phyloP scores from a whole-genome alignment of 257 asterid genomes.

The Oldenlandia corymbosa region DNA sequence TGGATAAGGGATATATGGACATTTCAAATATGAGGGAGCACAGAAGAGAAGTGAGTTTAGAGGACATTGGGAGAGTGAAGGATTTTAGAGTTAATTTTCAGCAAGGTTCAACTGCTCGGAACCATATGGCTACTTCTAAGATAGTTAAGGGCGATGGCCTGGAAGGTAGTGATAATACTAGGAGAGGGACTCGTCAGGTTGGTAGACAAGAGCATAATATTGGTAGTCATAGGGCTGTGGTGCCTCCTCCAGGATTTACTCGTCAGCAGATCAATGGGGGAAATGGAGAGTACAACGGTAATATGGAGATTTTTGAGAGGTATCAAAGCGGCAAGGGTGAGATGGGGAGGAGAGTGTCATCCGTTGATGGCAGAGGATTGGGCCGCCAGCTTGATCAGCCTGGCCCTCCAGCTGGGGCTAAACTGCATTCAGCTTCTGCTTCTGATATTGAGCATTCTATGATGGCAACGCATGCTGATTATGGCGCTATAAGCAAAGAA shows the following conservation, averaged over 20 bases:
- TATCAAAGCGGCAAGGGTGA: constrained; percentile 16
- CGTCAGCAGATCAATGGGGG: constrained; percentile 29
- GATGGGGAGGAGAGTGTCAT: constrained; percentile 11
- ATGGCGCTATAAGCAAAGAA: constrained; percentile 22
- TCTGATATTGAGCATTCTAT: constrained; percentile 40
- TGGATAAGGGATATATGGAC: constrained; percentile 19
- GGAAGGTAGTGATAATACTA: constrained; percentile 19
- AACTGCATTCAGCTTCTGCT: constrained; percentile 30
- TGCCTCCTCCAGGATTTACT: constrained; percentile 51
- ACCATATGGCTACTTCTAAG: constrained; percentile 22
- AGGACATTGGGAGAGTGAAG: constrained; percentile 25
- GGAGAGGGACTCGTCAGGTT: constrained; percentile 17
- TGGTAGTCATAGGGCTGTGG: constrained; percentile 25
- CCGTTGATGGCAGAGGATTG: constrained; percentile 20
- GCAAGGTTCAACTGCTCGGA: constrained; percentile 25
- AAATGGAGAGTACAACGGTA: constrained; percentile 26
- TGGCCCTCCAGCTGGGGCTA: constrained; percentile 33
- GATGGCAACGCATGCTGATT: constrained; percentile 24
- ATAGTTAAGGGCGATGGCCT: constrained; percentile 26
- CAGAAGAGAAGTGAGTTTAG: constrained; percentile 18
- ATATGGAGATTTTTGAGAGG: constrained; percentile 32
- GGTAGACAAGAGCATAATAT: constrained; percentile 30
- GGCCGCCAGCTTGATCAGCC: constrained; percentile 38
- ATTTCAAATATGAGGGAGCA: constrained; percentile 17
- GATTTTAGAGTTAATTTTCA: constrained; percentile 24